Evolutionary conservation across 768 basidiomycete genomes (phyloP).

Genomic region (Termitomyces sp.): DNA sequence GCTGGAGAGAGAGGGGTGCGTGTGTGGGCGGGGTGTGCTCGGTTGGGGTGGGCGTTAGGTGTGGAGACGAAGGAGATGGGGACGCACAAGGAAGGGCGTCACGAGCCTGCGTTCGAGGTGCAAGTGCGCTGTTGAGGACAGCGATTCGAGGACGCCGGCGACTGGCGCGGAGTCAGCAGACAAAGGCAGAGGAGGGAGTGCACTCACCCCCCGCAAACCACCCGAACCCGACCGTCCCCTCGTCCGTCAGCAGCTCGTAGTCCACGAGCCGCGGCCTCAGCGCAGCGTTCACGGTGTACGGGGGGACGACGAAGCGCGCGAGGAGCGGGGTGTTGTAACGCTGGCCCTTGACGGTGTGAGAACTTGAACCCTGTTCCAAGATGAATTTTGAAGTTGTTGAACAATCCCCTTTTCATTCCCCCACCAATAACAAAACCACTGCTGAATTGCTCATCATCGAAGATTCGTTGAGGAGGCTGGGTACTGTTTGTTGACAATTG

Average conservation of each 20-base stretch:
- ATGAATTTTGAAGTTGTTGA: too few relatives aligned
- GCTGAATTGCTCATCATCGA: too few relatives aligned
- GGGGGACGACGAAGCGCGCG: slow-evolving; percentile 48
- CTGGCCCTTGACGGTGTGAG: slow-evolving; percentile 87
- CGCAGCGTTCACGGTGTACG: background rate
- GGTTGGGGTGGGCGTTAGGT: background rate
- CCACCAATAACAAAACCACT: too few relatives aligned
- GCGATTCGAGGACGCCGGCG: slow-evolving; percentile 80
- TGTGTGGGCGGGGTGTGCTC: slow-evolving; percentile 80
- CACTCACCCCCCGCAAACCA: slow-evolving; percentile 85
- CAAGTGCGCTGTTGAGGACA: slow-evolving; percentile 73
- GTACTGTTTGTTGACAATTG: too few relatives aligned
- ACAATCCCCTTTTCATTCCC: too few relatives aligned
- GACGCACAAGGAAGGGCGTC: slow-evolving; percentile 79
- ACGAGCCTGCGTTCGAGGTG: slow-evolving; percentile 77
- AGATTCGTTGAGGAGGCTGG: too few relatives aligned
- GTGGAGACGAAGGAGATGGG: slow-evolving; percentile 24
- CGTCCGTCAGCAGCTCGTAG: slow-evolving; percentile 78
- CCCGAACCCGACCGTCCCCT: slow-evolving; percentile 86
- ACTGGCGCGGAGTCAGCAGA: slow-evolving; percentile 38
- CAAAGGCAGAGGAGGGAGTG: background rate
- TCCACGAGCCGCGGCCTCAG: slow-evolving; percentile 61
- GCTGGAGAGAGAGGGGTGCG: slow-evolving; percentile 52
- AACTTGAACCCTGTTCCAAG: too few relatives aligned
- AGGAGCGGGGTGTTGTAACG: slow-evolving; percentile 81